phyloP scores from a whole-genome alignment of 345 rosid species.

The Aurinia saxatilis region DNA sequence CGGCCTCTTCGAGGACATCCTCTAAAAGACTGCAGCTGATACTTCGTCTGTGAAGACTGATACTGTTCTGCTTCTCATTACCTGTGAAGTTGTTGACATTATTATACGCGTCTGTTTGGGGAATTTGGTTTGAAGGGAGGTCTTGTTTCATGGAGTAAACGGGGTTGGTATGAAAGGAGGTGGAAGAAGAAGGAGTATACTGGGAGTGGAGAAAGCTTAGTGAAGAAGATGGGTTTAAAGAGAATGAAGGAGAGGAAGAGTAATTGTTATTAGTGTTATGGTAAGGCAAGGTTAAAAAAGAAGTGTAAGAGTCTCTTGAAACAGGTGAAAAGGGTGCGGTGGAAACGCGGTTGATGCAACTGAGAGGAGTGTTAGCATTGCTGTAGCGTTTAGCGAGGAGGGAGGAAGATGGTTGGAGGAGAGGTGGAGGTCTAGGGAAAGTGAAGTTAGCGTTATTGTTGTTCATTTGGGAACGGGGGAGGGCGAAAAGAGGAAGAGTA shows the following conservation, averaged over 20 bases:
- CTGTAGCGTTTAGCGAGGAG: constrained; percentile 35
- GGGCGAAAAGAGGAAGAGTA: constrained; percentile 42
- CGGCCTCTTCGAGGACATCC: constrained; percentile 50
- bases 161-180: constrained; percentile 20
- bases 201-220: constrained; percentile 18
- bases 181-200: constrained; percentile 25
- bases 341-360: constrained; percentile 15
- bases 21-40: constrained; percentile 42
- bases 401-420: constrained; percentile 39
- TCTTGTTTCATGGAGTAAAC: constrained; percentile 38
- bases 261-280: constrained; percentile 19
- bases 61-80: constrained; percentile 9
- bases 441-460: constrained; percentile 16
- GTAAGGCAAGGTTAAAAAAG: constrained; percentile 22
- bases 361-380: constrained; percentile 11
- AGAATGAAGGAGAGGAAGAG: constrained; percentile 22
- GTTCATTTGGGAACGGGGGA: constrained; percentile 13
- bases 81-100: constrained; percentile 15
- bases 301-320: constrained; percentile 22
- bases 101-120: neutral
- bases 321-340: constrained; percentile 32
- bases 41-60: constrained; percentile 14
- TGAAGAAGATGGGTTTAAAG: constrained; percentile 27
- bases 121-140: constrained; percentile 73
- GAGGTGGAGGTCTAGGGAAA: constrained; percentile 39